Percentiles rank a stretch among this genome's conserved stretches.
These are phyloP conservation scores for Pseudozyma pruni DNA, from an alignment of 1,284 basidiomycete genomes.

Conservation along the genomic window DNA sequence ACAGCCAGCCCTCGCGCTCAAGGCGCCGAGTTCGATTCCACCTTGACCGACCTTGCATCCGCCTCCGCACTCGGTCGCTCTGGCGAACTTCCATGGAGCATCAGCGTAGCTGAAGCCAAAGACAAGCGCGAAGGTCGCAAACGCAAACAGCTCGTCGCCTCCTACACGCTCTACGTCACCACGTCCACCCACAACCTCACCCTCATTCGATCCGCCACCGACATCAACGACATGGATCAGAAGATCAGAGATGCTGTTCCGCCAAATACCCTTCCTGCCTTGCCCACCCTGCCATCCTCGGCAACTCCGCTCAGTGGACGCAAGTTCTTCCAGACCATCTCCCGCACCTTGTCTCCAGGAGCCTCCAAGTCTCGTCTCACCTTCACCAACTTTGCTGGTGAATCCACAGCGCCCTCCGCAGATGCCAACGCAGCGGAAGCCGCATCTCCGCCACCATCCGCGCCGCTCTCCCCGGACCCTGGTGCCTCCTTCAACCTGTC, in stretches of 20 bases:
- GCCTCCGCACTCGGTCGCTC: conserved; percentile 12
- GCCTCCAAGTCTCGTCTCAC: conserved; percentile 28
- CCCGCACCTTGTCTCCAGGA: conserved; percentile 53
- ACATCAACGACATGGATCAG: conserved; percentile 79
- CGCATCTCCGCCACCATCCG: conserved; percentile 37
- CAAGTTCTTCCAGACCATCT: conserved; percentile 57
- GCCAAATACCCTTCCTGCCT: conserved; percentile 15
- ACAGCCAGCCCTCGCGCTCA: conserved; percentile 12
- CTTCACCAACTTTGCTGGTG: conserved; percentile 33
- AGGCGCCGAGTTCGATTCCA: conserved; percentile 69
- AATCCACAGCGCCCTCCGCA: conserved; percentile 23
- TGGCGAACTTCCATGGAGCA: conserved; percentile 76
- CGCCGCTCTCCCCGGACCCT: conserved; percentile 34
- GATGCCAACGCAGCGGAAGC: conserved; percentile 9
- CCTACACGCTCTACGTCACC: conserved; percentile 69
- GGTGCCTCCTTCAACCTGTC: conserved; percentile 22
- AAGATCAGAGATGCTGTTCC: conserved; percentile 72
- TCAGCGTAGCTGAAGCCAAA: conserved; percentile 76
- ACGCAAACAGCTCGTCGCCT: conserved; percentile 61
- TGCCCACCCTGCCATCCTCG: conserved; percentile 36
- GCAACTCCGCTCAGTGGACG: conserved; percentile 37
- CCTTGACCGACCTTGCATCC: conserved; percentile 68
- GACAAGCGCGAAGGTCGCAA: conserved; percentile 44
- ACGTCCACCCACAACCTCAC: conserved; percentile 88
- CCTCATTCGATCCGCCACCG: conserved; percentile 78